Evolutionary conservation across 805 yeast genomes (phyloP).

Genomic region (Lipomyces japonicus): DNA sequence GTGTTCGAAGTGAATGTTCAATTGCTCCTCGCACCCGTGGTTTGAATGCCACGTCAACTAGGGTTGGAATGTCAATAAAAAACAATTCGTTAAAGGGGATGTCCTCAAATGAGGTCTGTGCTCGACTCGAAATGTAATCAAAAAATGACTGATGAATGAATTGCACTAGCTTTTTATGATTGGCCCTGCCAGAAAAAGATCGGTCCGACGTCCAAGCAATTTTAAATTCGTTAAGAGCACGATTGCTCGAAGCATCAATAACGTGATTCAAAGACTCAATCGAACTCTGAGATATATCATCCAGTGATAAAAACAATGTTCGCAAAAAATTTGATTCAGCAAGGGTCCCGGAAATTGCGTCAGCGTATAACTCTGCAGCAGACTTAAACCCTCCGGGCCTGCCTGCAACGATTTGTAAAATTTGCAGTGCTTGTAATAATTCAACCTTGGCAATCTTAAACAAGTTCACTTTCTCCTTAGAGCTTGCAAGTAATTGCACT

Average conservation of each 20-base stretch:
- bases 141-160: constrained; percentile 1
- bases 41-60: constrained; percentile 7
- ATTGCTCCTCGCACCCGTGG: constrained; percentile 15
- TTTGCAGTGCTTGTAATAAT: neutral
- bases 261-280: neutral
- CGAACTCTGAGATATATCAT: constrained; percentile 6
- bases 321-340: constrained; percentile 2
- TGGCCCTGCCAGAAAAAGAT: constrained; percentile 1
- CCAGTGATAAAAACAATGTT: constrained; percentile 1
- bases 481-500: neutral
- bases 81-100: constrained; percentile 20
- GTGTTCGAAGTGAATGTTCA: constrained; percentile 14
- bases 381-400: neutral
- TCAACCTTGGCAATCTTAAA: neutral
- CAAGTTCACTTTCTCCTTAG: neutral
- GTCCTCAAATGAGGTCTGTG: constrained; percentile 4
- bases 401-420: neutral
- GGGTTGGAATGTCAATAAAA: constrained; percentile 1
- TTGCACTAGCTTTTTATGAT: constrained; percentile 7
- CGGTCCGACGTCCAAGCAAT: constrained; percentile 9
- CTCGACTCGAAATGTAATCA: neutral
- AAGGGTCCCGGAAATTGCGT: constrained; percentile 12
- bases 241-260: neutral
- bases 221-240: constrained; percentile 1
- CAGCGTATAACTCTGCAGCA: constrained; percentile 13